Evolutionary conservation across 2,329 filamentous ascomycete genomes (phyloP), one percentile per base, ranked within the genome.

Genomic region (Sporothrix variecibatus): DNA sequence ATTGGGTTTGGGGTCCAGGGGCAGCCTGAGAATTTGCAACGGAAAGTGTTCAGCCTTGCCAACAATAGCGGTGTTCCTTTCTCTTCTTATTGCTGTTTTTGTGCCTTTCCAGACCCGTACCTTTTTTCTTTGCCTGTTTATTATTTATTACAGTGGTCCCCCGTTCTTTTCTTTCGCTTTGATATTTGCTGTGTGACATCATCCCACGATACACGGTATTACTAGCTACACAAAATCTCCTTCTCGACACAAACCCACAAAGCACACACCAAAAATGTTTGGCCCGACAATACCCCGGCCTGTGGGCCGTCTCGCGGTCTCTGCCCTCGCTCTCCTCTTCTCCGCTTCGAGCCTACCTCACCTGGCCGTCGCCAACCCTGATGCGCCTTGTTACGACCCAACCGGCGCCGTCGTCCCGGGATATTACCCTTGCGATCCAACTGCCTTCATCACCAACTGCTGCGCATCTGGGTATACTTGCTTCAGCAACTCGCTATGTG

Each of bases 391-490:
- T 72, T 79, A 79, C 58, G 77, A 77, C 60, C 75, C 78, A 2
- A 71, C 62, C 17, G 76, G 77, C 26, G 51, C 26, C 7, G 51
- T 64, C 11, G 78, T 77, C 3, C 69, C 71, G 3, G 79, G 78
- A 9, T 79, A 75, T 43, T 78, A 75, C 65, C 71, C 77, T 3
- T 79, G 78, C 74, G 74, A 77, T 69, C 34, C 74, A n/a, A 67
- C 53, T 1, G 75, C 77, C 3, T 72, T 71, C 28, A 74, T 78
- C 46, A 74, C 76, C 11, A 74, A 70, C 38, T 80, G 79, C 71
- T 80, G 79, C 49, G 76, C 76, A 1, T 34, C 69, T 1, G 79
- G 79, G 3, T 80, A 78, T 75, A 78, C 77, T 1, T 80, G 79
- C 71, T 79, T 76, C 69, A 76, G 75, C 73, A 77, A 75, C 69